Base-by-base conservation (phyloP, 1,284 basidiomycete genomes). In the Ceratobasidium sp. region DNA sequence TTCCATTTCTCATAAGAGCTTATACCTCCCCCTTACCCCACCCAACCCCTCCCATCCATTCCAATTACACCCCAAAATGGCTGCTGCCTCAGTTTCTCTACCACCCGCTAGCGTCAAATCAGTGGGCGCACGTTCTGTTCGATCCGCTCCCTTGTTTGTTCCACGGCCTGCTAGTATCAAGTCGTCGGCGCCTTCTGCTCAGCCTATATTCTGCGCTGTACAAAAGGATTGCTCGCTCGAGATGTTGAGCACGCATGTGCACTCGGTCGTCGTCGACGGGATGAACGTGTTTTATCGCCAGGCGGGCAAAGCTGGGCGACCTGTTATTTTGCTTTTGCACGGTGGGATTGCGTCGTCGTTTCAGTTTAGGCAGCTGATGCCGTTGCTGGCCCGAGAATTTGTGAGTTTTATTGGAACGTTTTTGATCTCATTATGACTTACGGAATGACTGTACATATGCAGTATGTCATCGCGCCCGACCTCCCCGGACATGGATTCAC, bases 401-500 rank as follows among this genome's bases (percentile, higher is more conserved):
- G 70, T 73, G 42, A 60, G 70, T 73, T 40, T 39, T 4, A 28
- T 49, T 49, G 13, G 13, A n/a, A 2, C 7, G 26, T 33, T 28
- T 33, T 33, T 33, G 33, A 28, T 42, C 18, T 39, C 3, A 7
- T 7, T 7, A 9, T 13, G 28, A 33, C 28, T 60, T 33, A 33
- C n/a, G 23, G 55, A n/a, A n/a, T 60, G 26, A 13, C 26, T 60
- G 4, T 26, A 60, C 2, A 55, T 55, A 6, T 42, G 63, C 88
- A 88, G 83, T 86, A 85, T 46, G 85, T 89, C 44, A 82, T 89
- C 69, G 87, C 89, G 0, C 89, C 89, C 44, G 89, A 90, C 80
- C 82, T 89, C 6, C 88, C 89, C 0, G 88, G 87, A 0, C 89
- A 87, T 79, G 89, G 89, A 15, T 87, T 88, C 81, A 89, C 89